A percentile compares a stretch with the other conserved stretches of the same genome.
These are phyloP conservation scores for Boletus tomentosulus DNA, from an alignment of 768 basidiomycete species.

Conservation along the genomic window DNA sequence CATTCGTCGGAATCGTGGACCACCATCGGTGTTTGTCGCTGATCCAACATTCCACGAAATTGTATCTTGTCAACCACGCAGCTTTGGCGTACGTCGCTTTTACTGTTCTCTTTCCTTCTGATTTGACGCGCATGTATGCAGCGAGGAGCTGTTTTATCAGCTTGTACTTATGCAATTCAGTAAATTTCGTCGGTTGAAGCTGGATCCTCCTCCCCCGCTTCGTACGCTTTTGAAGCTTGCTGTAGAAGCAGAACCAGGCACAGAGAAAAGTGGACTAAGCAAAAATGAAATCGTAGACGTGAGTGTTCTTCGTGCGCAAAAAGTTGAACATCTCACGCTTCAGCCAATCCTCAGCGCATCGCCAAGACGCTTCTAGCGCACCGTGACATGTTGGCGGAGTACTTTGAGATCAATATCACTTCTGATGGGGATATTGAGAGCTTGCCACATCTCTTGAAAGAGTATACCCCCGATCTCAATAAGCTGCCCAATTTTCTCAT, in stretches of 20 bases:
- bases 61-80: slow-evolving; percentile 87
- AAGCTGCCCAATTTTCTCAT: slow-evolving; percentile 87
- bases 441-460: slow-evolving; percentile 78
- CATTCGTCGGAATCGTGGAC: slow-evolving; percentile 91
- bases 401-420: slow-evolving; percentile 78
- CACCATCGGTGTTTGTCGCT: slow-evolving; percentile 67
- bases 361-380: slow-evolving; percentile 52
- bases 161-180: slow-evolving; percentile 90
- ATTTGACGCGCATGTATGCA: slow-evolving; percentile 25
- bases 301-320: slow-evolving; percentile 17
- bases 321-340: neutral
- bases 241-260: slow-evolving; percentile 60
- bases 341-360: slow-evolving; percentile 48
- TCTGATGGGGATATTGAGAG: slow-evolving; percentile 64
- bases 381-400: slow-evolving; percentile 86
- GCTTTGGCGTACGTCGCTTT: slow-evolving; percentile 64
- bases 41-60: slow-evolving; percentile 81
- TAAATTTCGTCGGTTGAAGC: slow-evolving; percentile 64
- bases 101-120: neutral
- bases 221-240: slow-evolving; percentile 72
- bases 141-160: slow-evolving; percentile 95
- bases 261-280: slow-evolving; percentile 46
- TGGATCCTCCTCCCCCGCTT: slow-evolving; percentile 80
- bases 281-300: slow-evolving; percentile 72
- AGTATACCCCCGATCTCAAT: slow-evolving; percentile 88